Conservation (phyloP, 208 protist species). For the Hexamita inflata region DNA sequence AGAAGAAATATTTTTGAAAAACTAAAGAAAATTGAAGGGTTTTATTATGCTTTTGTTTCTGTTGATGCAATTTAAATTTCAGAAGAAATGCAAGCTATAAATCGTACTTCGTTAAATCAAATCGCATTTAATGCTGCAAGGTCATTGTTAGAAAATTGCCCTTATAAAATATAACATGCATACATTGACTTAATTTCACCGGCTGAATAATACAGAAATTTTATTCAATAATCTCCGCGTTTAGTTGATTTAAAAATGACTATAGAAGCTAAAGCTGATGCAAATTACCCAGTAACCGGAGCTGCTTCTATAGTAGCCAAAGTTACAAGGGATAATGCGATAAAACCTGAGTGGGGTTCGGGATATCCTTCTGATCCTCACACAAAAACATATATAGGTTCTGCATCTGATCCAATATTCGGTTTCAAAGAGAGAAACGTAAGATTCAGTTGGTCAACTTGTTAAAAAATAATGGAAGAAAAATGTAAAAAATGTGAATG, state of each 20-base stretch:
- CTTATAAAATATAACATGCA: constrained; percentile 44
- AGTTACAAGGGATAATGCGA: constrained; percentile 30
- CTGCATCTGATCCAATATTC: constrained; percentile 39
- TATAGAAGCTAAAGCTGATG: constrained; percentile 67
- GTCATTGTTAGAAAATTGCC: constrained; percentile 31
- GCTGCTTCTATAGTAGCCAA: constrained; percentile 76
- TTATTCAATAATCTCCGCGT: constrained; percentile 60
- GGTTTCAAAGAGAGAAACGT: no score
- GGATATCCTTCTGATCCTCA: constrained; percentile 36
- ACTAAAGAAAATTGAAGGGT: constrained; percentile 44
- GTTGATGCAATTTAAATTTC: constrained; percentile 42
- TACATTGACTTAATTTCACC: constrained; percentile 76
- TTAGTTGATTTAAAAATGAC: constrained; percentile 59
- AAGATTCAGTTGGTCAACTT: no score
- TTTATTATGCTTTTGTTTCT: constrained; percentile 47
- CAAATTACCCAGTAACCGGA: constrained; percentile 64
- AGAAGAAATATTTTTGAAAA: constrained; percentile 50
- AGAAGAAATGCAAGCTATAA: constrained; percentile 49
- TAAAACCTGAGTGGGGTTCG: constrained; percentile 1
- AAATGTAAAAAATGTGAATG: no score
- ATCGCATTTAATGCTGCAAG: constrained; percentile 25
- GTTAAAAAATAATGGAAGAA: no score
- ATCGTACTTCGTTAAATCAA: constrained; percentile 33
- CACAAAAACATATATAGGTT: constrained; percentile 31
- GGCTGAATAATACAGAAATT: constrained; percentile 58